These are phyloP conservation scores for Capsella bursapastoris DNA, from an alignment of 345 rosid species.

Conservation along the genomic window DNA sequence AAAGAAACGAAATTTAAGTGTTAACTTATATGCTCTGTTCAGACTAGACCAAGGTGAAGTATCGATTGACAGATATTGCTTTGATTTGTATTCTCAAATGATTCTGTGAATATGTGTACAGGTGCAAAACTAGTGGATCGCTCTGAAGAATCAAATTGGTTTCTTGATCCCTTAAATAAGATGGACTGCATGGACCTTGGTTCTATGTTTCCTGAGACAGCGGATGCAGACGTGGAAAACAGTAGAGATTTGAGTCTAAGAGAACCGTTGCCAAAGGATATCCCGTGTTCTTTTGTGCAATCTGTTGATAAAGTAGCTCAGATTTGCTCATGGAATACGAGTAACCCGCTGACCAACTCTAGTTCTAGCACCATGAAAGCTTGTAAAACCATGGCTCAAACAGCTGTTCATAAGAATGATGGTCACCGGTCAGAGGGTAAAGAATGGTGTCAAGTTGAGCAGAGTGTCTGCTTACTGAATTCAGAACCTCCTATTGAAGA, in stretches of 20 bases:
- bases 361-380: conserved; percentile 30
- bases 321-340: conserved; percentile 18
- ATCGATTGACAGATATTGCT: background rate
- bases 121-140: conserved; percentile 33
- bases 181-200: conserved; percentile 10
- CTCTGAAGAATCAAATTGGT: conserved; percentile 36
- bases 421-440: background rate
- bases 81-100: conserved; percentile 6
- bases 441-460: conserved; percentile 21
- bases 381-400: conserved; percentile 28
- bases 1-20: background rate
- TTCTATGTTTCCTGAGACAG: conserved; percentile 21
- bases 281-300: conserved; percentile 8
- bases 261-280: conserved; percentile 20
- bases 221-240: background rate
- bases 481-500: background rate
- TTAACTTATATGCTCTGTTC: conserved; percentile 12
- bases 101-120: conserved; percentile 5
- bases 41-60: background rate
- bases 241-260: conserved; percentile 15
- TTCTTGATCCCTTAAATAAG: conserved; percentile 3
- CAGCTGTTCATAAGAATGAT: conserved; percentile 7
- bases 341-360: background rate
- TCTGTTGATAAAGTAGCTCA: conserved; percentile 20
- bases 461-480: conserved; percentile 21